Evolutionary conservation across 2,329 filamentous ascomycete species (phyloP), one percentile per base, ranked within the genome.

Genomic region (Rutstroemia sp.): DNA sequence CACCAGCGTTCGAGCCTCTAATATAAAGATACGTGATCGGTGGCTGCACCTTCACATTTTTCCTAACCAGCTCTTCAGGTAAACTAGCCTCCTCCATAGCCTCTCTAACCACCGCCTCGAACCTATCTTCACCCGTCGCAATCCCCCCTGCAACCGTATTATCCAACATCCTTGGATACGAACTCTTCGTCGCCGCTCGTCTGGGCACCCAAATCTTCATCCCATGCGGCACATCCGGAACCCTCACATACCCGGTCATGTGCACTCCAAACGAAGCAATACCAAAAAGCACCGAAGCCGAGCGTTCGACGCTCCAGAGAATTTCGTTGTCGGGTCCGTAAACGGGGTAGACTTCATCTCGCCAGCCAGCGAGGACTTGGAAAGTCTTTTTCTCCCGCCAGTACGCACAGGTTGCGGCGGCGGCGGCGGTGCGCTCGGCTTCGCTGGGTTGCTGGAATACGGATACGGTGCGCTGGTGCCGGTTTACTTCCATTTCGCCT

Each of bases 131-230:
- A 14, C 86, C 87, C 0, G 89, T 88, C 69, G 87, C 84, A 63
- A 97, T 84, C 0, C 90, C 86, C 0, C 86, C 86, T 0, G 92
- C 94, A 6, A 95, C 94, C 1, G 91, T 91, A 71, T 97, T 99
- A 72, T 99, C 94, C 62, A 99, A 77, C 57, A 56, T 56, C n/a
- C 87, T 81, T 0, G 87, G 86, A 68, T 92, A 99, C 0, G 91
- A 96, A 63, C 88, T 83, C 76, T 97, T 99, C 57, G 76, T 81
- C 51, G 76, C 77, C 12, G 91, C 82, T 9, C 94, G 80, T 47
- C 85, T 80, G 3, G 94, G 88, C 1, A 95, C 82, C 92, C 94
- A 97, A 42, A 99, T 77, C 66, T 83, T 86, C 46, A 95, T 73
- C 17, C 84, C 86, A 52, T 78, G 71, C 40, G 60, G 70, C 45